These are phyloP conservation scores for Elsinoe australis DNA, from an alignment of 2,329 filamentous ascomycete genomes.

Conservation along the genomic window DNA sequence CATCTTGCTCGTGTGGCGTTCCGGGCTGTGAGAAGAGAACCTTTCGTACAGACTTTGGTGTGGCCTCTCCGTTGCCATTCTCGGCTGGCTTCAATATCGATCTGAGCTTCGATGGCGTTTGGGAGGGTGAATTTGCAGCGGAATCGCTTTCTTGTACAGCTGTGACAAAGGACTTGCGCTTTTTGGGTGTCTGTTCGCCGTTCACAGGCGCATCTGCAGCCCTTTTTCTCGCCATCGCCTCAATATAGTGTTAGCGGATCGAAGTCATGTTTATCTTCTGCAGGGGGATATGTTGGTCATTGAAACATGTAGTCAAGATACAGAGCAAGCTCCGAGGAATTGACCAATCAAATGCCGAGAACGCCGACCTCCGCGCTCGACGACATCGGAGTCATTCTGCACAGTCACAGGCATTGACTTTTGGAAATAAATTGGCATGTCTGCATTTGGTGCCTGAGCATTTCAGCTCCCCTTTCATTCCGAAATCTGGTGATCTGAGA, in stretches of 20 bases:
- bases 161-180: not conserved
- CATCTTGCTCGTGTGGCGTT: slow-evolving; percentile 29
- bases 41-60: slow-evolving; percentile 39
- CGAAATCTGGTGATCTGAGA: too few relatives aligned
- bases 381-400: slow-evolving; percentile 10
- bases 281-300: too few relatives aligned
- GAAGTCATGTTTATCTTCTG: not conserved
- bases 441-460: too few relatives aligned
- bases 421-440: not conserved
- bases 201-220: not conserved
- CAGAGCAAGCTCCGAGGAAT: not conserved
- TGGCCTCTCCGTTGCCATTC: slow-evolving; percentile 28
- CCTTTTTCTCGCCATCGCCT: slow-evolving; percentile 18
- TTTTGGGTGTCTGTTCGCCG: slow-evolving; percentile 12
- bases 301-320: slow-evolving; percentile 5
- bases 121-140: slow-evolving; percentile 19
- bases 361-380: slow-evolving; percentile 3
- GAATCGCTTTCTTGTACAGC: not conserved
- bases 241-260: not conserved
- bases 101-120: slow-evolving; percentile 29
- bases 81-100: slow-evolving; percentile 29
- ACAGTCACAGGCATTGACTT: not conserved
- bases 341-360: slow-evolving; percentile 11
- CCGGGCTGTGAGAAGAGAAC: slow-evolving; percentile 41
- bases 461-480: too few relatives aligned